A percentile compares a stretch with the other conserved stretches of the same genome.
Evolutionary conservation across 495 filamentous ascomycete species (phyloP).

Genomic region (Xylaria curta): DNA sequence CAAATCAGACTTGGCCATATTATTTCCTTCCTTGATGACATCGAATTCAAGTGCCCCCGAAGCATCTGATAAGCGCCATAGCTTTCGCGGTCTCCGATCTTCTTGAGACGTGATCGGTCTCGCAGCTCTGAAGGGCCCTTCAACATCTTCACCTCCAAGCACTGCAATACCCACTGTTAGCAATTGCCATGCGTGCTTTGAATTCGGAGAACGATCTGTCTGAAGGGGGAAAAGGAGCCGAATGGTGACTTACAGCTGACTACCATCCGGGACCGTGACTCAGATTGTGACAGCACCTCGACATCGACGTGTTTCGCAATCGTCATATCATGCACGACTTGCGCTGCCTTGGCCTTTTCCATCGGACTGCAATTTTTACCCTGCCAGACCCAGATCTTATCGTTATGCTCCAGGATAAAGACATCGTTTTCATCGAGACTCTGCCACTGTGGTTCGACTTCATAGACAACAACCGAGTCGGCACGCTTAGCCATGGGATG

Average conservation of each 20-base stretch:
- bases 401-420: slow-evolving; percentile 63
- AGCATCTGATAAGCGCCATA: slow-evolving; percentile 63
- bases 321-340: slow-evolving; percentile 67
- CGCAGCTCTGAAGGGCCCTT: slow-evolving; percentile 42
- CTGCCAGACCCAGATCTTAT: slow-evolving; percentile 72
- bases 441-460: slow-evolving; percentile 66
- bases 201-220: neutral
- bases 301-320: slow-evolving; percentile 66
- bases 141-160: slow-evolving; percentile 56
- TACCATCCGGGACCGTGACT: slow-evolving; percentile 58
- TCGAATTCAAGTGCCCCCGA: slow-evolving; percentile 60
- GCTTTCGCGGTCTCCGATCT: slow-evolving; percentile 45
- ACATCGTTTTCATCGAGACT: slow-evolving; percentile 67
- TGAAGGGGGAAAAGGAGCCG: neutral
- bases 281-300: slow-evolving; percentile 64
- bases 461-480: slow-evolving; percentile 61
- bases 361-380: slow-evolving; percentile 66
- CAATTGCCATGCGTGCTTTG: neutral
- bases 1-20: slow-evolving; percentile 51
- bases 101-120: slow-evolving; percentile 46
- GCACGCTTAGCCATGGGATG: slow-evolving; percentile 49
- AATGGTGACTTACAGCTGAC: slow-evolving; percentile 37
- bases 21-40: slow-evolving; percentile 57
- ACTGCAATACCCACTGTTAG: slow-evolving; percentile 34
- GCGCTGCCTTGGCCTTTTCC: slow-evolving; percentile 69